Evolutionary conservation across 1,284 basidiomycete genomes (phyloP), one percentile per base, ranked within the genome.

Genomic region (Sporisorium exsertum): DNA sequence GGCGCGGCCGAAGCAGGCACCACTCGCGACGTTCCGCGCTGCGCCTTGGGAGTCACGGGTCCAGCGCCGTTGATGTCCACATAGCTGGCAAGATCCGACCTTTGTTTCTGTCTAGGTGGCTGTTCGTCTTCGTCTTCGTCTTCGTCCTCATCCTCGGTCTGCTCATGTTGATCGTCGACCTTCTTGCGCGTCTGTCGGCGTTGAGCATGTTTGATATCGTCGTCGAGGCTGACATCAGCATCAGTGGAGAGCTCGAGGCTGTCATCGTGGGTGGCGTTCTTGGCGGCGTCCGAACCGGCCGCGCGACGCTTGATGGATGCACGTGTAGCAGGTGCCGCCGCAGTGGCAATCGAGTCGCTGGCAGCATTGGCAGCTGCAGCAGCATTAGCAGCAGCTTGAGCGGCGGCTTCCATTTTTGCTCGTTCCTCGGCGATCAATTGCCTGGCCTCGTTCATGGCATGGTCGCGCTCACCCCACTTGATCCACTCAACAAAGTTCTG

Each of bases 401-500:
- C 45, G 13, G 27, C 57, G 10, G 33, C 57, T 37, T 51, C 58
- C 22, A 58, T 49, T 47, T 65, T 60, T 9, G 64, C 67, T 35
- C 50, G 47, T 55, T 78, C 78, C n/a, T 56, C 47, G 4, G 46
- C 72, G 16, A 75, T 53, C 32, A 61, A 13, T 58, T 51, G 43
- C 42, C 47, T 64, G 5, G 66, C 72, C 49, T 76, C 62, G 43
- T 63, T 72, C 32, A 70, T 46, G 5, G 72, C 65, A 13, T 72
- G 52, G 22, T 81, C 78, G 27, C 75, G 68, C 35, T 79, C 73
- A 7, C 82, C 77, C 83, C 82, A 84, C 33, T 76, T 77, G 57
- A 84, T 61, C 83, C 83, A 85, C 43, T 79, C 75, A 49, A 70
- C 64, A 54, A 77, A 78, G 52, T 82, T 97, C 81, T 94, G 90